Percentiles rank a stretch among this genome's conserved stretches.
Conservation (phyloP, 1,284 basidiomycete genomes). For the Phellopilus nigrolimitatus region DNA sequence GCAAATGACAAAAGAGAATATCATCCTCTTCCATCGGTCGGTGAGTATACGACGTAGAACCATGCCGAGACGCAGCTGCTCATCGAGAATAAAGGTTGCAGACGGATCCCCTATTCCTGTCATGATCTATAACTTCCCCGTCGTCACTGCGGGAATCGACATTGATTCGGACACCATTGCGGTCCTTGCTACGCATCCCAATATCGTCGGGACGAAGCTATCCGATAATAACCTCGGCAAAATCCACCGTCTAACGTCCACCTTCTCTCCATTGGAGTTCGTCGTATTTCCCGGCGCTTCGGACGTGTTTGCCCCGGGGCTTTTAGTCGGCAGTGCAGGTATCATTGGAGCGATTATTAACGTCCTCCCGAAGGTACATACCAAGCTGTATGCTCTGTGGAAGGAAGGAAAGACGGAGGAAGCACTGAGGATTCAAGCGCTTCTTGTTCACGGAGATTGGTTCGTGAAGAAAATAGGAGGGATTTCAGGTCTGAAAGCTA, state of each 20-base stretch:
- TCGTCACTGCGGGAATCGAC: constrained; percentile 79
- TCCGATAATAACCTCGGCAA: constrained; percentile 86
- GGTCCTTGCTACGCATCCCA: constrained; percentile 72
- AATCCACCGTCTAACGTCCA: constrained; percentile 66
- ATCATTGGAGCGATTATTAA: constrained; percentile 76
- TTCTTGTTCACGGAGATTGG: constrained; percentile 72
- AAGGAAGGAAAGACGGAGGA: constrained; percentile 56
- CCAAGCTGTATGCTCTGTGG: constrained; percentile 53
- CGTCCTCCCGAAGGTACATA: constrained; percentile 71
- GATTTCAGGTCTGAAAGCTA: constrained; percentile 65
- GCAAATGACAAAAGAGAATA: constrained; percentile 56
- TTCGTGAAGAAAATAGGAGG: constrained; percentile 67
- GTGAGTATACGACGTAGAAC: constrained; percentile 30
- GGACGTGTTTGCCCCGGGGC: constrained; percentile 63
- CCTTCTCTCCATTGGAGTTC: constrained; percentile 48
- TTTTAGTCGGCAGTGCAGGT: constrained; percentile 65
- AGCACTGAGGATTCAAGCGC: constrained; percentile 64
- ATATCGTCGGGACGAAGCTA: constrained; percentile 86
- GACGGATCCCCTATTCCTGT: constrained; percentile 79
- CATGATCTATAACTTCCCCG: constrained; percentile 91
- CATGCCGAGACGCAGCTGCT: background rate
- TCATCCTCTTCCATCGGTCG: constrained; percentile 60
- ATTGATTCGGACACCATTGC: constrained; percentile 80
- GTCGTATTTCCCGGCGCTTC: constrained; percentile 62
- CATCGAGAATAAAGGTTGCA: constrained; percentile 52